Conservation (phyloP, 1,284 basidiomycete species). For the Phellopilus nigrolimitatus region DNA sequence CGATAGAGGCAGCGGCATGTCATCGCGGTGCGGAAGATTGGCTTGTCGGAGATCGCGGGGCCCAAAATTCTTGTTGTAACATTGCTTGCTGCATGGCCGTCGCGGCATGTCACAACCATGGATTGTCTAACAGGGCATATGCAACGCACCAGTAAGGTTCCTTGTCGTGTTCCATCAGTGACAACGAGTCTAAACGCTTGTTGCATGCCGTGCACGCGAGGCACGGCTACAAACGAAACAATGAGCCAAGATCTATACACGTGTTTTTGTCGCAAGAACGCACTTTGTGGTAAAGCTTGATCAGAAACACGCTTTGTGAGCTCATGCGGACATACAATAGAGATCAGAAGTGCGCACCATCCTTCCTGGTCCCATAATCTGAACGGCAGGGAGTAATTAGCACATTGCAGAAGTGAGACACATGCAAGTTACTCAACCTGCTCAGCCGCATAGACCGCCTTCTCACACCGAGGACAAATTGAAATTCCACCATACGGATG, state of each 20-base stretch:
- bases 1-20: constrained; percentile 20
- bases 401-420: constrained; percentile 12
- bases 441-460: constrained; percentile 75
- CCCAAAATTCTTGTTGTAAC: constrained; percentile 68
- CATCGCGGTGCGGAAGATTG: constrained; percentile 55
- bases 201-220: constrained; percentile 64
- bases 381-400: constrained; percentile 16
- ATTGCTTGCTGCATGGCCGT: constrained; percentile 53
- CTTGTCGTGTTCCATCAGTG: constrained; percentile 70
- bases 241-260: background rate
- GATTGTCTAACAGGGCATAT: too few relatives aligned
- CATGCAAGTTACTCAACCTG: constrained; percentile 55
- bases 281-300: constrained; percentile 76
- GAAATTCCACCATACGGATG: constrained; percentile 27
- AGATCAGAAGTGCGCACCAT: constrained; percentile 45
- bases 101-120: constrained; percentile 9
- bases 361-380: constrained; percentile 77
- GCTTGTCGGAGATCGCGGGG: constrained; percentile 69
- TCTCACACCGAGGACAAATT: constrained; percentile 42
- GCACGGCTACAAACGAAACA: constrained; percentile 57
- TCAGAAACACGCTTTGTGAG: background rate
- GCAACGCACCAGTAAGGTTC: constrained; percentile 62
- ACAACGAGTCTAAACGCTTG: constrained; percentile 69
- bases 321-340: constrained; percentile 7
- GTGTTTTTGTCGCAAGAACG: too few relatives aligned